Evolutionary conservation across 2,329 filamentous ascomycete genomes (phyloP), one percentile per base, ranked within the genome.

Genomic region (Clathrospora elynae): DNA sequence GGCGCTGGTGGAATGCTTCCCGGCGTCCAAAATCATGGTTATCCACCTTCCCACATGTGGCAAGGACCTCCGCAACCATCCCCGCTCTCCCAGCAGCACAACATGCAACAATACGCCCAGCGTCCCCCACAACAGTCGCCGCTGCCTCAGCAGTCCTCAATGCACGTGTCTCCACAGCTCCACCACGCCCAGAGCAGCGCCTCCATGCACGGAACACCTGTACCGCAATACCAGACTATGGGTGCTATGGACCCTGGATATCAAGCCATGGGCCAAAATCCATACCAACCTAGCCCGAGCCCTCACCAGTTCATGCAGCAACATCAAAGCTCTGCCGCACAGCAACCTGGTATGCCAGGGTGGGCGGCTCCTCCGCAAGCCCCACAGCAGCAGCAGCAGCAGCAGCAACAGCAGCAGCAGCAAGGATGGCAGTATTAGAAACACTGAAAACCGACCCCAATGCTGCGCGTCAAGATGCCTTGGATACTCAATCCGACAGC

Each of bases 261-360:
- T 46, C 64, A 68, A 38, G 65, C 63, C 12, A 77, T 78, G 72
- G 74, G 73, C 23, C 69, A 75, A 34, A 73, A 71, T 47, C 73
- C 76, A 43, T 79, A 79, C 53, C 75, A 77, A 49, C 72, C 72
- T 18, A 75, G 70, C 49, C 73, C 73, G 8, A 75, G 67, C 33
- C 73, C 76, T 31, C 71, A 73, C 37, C 71, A 73, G 26, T 77
- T 72, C 59, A 72, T 75, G 61, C 71, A n/a, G n/a, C n/a, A 72
- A 23, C 70, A 72, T 31, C 71, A 72, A 42, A 73, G 66, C 23
- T 66, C 60, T 18, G 66, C 69, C 31, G 67, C 66, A 20, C 73
- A 73, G 49, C 76, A 78, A 53, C 73, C 74, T n/a, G 72, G 74
- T 25, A 78, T 78, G 75, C 75, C 75, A 51, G 74, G 74, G 28